Conservation (phyloP, 1,139 yeast species). For the Yamadazyma diospyri region DNA sequence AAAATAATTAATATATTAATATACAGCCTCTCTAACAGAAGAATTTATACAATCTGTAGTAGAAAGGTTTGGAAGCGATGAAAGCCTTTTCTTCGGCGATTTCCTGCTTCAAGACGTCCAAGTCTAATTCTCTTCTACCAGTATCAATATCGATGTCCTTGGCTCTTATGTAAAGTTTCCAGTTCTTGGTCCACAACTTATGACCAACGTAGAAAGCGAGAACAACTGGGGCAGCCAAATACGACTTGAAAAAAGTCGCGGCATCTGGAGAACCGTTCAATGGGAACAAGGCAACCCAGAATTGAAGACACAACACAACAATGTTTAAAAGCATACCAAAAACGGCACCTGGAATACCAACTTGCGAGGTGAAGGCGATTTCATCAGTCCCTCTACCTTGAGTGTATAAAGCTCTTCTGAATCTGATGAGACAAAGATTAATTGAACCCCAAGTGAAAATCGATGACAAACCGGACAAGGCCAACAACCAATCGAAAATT, state of each 20-base stretch:
- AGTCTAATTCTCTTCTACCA: constrained; percentile 66
- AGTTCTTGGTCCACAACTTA: constrained; percentile 53
- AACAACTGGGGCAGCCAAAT: constrained; percentile 61
- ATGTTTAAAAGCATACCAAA: constrained; percentile 60
- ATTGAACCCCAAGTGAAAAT: constrained; percentile 84
- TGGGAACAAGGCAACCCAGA: constrained; percentile 76
- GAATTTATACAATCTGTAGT: constrained; percentile 46
- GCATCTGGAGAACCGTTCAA: constrained; percentile 56
- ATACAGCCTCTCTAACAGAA: constrained; percentile 43
- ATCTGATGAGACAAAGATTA: constrained; percentile 71
- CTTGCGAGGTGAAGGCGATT: constrained; percentile 64
- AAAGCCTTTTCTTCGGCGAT: constrained; percentile 57
- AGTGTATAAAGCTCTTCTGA: constrained; percentile 65
- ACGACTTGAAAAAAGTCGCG: constrained; percentile 54
- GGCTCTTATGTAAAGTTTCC: constrained; percentile 44
- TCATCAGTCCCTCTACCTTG: constrained; percentile 67
- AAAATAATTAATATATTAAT: too few relatives aligned
- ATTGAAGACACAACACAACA: constrained; percentile 72
- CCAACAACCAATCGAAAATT: constrained; percentile 78
- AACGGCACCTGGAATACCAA: constrained; percentile 68
- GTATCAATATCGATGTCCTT: constrained; percentile 61
- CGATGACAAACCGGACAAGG: constrained; percentile 80
- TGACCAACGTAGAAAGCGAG: constrained; percentile 55
- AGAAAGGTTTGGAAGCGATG: constrained; percentile 49
- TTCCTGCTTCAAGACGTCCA: constrained; percentile 64